Evolutionary conservation across 2,329 filamentous ascomycete species (phyloP), one percentile per base, ranked within the genome.

Genomic region (Pseudogymnoascus pannorum): DNA sequence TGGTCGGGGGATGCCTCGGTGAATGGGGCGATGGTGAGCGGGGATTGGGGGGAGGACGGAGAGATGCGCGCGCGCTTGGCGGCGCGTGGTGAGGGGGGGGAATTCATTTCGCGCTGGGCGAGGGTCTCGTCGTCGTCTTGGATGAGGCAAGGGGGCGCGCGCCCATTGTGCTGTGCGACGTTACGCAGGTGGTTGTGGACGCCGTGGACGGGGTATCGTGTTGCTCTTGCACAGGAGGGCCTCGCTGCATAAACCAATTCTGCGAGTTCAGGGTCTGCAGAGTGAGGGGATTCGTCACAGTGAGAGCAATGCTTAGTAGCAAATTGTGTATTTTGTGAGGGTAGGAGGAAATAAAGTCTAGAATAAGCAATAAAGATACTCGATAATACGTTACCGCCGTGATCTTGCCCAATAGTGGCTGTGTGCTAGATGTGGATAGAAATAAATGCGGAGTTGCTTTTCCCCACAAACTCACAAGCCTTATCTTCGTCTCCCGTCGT

Each of bases 391-490:
- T 54, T 54, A 54, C 48, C 18, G 48, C 26, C 26, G 26, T 14
- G 26, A 9, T 31, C 26, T 54, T 29, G 22, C 48, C 48, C 48
- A 54, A 54, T 54, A 20, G 48, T 33, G 48, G 48, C 48, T 54
- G 48, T 54, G 48, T 54, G 14, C 38, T 12, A 18, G 9, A n/a
- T 54, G 44, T 54, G 44, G 44, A 54, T 54, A 33, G 48, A 20
- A 54, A 33, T 54, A 54, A 31, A 31, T 54, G 48, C 26, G 48
- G 48, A 54, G 48, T 54, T 54, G 48, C 48, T 9, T 54, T 44
- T 54, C 48, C 48, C 48, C 48, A 54, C 48, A 54, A 54, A 20
- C n/a, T 54, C 48, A 31, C 48, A 54, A 54, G 48, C 48, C 48
- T 54, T 54, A 54, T 54, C 48, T 29, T 48, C 48, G 48, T 54